Evolutionary conservation across 495 filamentous ascomycete species (phyloP).

Genomic region (Daldinia caldariorum): DNA sequence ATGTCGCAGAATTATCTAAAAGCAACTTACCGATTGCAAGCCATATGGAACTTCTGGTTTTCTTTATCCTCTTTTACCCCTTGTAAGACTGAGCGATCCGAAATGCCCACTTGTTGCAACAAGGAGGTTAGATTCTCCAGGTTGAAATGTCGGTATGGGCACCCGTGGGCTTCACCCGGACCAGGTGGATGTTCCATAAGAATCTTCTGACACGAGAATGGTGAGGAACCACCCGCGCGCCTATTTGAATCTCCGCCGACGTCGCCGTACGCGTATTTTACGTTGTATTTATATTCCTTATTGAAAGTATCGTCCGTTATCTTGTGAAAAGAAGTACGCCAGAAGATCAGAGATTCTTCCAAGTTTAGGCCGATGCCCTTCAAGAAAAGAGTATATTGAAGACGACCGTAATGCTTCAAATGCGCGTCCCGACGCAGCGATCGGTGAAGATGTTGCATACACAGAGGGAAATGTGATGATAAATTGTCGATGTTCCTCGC

Average conservation of each 20-base stretch:
- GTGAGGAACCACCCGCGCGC: constrained; percentile 84
- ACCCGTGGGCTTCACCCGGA: constrained; percentile 88
- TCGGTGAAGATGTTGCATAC: constrained; percentile 90
- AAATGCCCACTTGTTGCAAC: constrained; percentile 77
- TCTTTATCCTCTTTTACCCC: constrained; percentile 89
- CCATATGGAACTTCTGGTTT: constrained; percentile 89
- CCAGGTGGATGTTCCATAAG: constrained; percentile 85
- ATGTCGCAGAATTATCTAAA: neutral
- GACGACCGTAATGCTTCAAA: constrained; percentile 90
- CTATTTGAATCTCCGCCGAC: constrained; percentile 92
- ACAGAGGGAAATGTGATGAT: constrained; percentile 87
- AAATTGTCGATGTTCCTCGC: constrained; percentile 85
- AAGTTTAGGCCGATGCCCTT: constrained; percentile 94
- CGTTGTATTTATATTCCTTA: constrained; percentile 96
- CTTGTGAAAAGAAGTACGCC: constrained; percentile 83
- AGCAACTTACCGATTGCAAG: constrained; percentile 79
- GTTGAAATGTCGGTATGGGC: constrained; percentile 93
- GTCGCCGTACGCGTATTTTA: constrained; percentile 92
- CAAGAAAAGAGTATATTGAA: constrained; percentile 96
- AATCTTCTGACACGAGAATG: constrained; percentile 94
- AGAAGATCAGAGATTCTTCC: constrained; percentile 94
- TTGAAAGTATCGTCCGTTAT: constrained; percentile 92
- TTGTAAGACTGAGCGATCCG: constrained; percentile 77
- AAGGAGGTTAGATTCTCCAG: constrained; percentile 82
- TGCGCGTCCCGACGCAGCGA: constrained; percentile 84